Evolutionary conservation across 257 asterid genomes (phyloP).

Genomic region (Handroanthus guayacan): DNA sequence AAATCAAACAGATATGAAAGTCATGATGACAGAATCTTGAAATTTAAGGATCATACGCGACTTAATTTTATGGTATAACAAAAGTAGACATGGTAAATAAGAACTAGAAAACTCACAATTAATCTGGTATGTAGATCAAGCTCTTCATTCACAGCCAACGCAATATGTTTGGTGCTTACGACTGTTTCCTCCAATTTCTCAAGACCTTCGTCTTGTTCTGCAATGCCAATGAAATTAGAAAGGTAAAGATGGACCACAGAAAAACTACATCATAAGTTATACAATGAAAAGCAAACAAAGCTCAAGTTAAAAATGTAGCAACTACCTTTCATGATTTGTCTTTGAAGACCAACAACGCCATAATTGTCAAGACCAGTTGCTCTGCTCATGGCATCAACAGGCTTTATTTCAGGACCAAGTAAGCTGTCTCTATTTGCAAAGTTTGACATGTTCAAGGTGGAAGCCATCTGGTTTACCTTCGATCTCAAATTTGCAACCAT

Average conservation of each 20-base stretch:
- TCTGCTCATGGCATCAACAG: conserved; percentile 82
- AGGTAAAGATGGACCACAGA: conserved; percentile 22
- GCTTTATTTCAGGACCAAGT: too few species aligned
- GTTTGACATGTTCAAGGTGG: conserved; percentile 74
- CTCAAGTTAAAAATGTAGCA: conserved; percentile 17
- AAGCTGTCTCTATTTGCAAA: too few species aligned
- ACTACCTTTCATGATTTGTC: conserved; percentile 92
- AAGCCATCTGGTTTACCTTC: conserved; percentile 87
- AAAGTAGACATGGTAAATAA: conserved; percentile 11
- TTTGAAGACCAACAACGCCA: conserved; percentile 89
- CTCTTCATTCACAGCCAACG: conserved; percentile 94
- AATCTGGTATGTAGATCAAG: conserved; percentile 88
- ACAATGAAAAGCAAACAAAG: conserved; percentile 41
- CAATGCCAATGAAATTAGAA: conserved; percentile 25
- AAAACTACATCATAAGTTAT: conserved; percentile 11
- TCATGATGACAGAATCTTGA: conserved; percentile 12
- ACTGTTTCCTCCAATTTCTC: conserved; percentile 90
- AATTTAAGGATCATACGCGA: conserved; percentile 10
- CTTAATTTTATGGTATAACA: background rate
- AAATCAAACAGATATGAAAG: conserved; percentile 29
- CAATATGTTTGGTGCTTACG: conserved; percentile 92
- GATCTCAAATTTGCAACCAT: conserved; percentile 71
- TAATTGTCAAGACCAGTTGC: conserved; percentile 80
- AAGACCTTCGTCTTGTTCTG: conserved; percentile 98
- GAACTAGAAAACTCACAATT: conserved; percentile 63